Evolutionary conservation across 2,329 filamentous ascomycete genomes (phyloP).

Genomic region (Cladosporium oxysporum): DNA sequence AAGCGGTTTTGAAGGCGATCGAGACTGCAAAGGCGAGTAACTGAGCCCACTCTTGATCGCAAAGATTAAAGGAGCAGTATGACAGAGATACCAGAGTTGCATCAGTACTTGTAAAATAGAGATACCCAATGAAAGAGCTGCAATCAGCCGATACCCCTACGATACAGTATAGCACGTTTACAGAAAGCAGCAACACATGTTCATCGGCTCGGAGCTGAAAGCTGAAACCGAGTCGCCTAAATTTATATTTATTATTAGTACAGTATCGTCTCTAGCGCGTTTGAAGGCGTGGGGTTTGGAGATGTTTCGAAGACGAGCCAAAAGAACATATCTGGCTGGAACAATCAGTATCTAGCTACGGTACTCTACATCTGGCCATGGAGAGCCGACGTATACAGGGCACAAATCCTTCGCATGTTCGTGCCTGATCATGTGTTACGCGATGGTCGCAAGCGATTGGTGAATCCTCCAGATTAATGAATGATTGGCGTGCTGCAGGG

Average conservation of each 20-base stretch:
- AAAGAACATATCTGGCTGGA: no score
- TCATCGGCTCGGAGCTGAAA: slow-evolving; percentile 1
- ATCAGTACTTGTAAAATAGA: neutral
- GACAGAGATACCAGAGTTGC: neutral
- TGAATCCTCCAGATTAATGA: slow-evolving; percentile 10
- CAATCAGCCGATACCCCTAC: neutral
- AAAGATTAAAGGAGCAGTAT: neutral
- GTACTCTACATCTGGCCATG: neutral
- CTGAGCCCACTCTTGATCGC: neutral
- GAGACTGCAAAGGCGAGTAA: neutral
- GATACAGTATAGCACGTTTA: neutral
- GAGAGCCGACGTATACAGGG: neutral
- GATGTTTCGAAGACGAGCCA: neutral
- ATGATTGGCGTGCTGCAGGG: neutral
- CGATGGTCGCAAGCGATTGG: neutral
- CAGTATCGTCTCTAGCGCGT: slow-evolving; percentile 2
- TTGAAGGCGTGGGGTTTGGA: neutral
- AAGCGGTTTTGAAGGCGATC: slow-evolving; percentile 28
- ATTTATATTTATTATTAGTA: neutral
- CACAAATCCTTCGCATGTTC: neutral
- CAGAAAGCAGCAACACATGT: neutral
- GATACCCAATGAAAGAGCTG: slow-evolving; percentile 4
- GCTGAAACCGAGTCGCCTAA: slow-evolving; percentile 4
- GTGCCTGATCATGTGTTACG: neutral
- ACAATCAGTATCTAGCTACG: neutral